phyloP scores from a whole-genome alignment of 495 filamentous ascomycete species.

The Haplographium delicatum region DNA sequence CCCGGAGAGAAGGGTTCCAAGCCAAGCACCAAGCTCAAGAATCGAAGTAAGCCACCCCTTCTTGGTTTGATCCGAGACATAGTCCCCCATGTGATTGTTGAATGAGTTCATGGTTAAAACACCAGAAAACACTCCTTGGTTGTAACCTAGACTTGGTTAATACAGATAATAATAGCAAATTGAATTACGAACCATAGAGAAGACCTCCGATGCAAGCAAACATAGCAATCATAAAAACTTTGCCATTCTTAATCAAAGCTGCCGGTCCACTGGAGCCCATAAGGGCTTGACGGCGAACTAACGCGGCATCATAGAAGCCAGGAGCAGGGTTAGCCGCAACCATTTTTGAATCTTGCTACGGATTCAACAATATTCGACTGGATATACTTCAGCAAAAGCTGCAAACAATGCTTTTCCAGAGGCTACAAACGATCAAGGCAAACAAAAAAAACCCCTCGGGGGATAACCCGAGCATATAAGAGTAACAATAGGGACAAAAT shows the following conservation, averaged over 20 bases:
- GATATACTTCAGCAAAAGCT: too few relatives aligned
- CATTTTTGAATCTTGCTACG: constrained; percentile 10
- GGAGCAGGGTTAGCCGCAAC: constrained; percentile 16
- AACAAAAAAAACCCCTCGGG: too few relatives aligned
- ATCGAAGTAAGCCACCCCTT: constrained; percentile 80
- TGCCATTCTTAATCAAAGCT: constrained; percentile 62
- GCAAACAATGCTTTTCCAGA: too few relatives aligned
- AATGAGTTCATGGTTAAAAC: constrained; percentile 61
- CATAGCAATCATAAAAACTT: constrained; percentile 65
- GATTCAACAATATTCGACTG: background rate
- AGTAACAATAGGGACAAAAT: background rate
- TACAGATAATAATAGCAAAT: background rate
- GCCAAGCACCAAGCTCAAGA: constrained; percentile 77
- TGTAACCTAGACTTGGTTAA: constrained; percentile 46
- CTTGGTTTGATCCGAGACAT: constrained; percentile 53
- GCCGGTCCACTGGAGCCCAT: constrained; percentile 58
- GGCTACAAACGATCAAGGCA: too few relatives aligned
- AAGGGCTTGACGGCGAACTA: constrained; percentile 58
- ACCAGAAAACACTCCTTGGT: constrained; percentile 77
- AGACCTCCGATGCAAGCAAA: constrained; percentile 77
- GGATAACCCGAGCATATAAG: background rate
- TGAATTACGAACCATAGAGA: constrained; percentile 17
- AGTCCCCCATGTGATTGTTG: constrained; percentile 55
- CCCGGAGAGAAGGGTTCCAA: constrained; percentile 69
- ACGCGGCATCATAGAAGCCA: constrained; percentile 56